These are phyloP conservation scores for Trametes meyenii DNA, from an alignment of 768 basidiomycete species.

Conservation along the genomic window DNA sequence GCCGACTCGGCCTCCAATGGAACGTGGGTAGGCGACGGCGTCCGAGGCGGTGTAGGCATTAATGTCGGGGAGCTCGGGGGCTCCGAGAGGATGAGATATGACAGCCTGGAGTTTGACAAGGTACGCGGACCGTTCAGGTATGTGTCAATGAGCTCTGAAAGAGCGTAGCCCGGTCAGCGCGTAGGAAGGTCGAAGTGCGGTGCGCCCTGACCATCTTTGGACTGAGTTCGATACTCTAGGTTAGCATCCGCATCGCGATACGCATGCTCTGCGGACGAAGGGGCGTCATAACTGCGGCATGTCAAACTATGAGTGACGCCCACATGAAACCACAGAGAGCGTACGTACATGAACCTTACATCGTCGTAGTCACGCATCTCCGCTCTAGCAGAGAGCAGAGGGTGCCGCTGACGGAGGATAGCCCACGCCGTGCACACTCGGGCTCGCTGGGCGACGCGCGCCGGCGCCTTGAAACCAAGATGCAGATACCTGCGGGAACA, in stretches of 20 bases:
- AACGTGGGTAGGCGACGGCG: constrained; percentile 31
- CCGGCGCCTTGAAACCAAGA: constrained; percentile 60
- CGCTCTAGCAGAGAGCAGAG: constrained; percentile 66
- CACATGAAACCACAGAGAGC: background rate
- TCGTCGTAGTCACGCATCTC: constrained; percentile 64
- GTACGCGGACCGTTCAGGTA: constrained; percentile 82
- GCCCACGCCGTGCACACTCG: constrained; percentile 71
- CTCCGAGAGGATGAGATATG: constrained; percentile 60
- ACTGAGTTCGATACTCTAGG: constrained; percentile 52
- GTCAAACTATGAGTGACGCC: background rate
- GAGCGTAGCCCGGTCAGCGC: background rate
- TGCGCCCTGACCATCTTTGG: constrained; percentile 53
- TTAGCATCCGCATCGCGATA: constrained; percentile 49
- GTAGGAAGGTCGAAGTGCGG: background rate
- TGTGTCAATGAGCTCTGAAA: constrained; percentile 58
- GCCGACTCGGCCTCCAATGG: constrained; percentile 4
- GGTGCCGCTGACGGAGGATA: constrained; percentile 69
- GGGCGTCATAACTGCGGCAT: constrained; percentile 47
- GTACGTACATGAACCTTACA: constrained; percentile 65
- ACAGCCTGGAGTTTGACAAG: constrained; percentile 65
- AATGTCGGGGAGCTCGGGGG: constrained; percentile 21
- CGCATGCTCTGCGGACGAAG: constrained; percentile 46
- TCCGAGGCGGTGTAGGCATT: constrained; percentile 38
- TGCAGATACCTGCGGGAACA: constrained; percentile 69
- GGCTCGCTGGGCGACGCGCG: constrained; percentile 42